A percentile compares a stretch with the other conserved stretches of the same genome.
phyloP scores from a whole-genome alignment of 1,284 basidiomycete genomes.

The Ganoderma leucocontextum region DNA sequence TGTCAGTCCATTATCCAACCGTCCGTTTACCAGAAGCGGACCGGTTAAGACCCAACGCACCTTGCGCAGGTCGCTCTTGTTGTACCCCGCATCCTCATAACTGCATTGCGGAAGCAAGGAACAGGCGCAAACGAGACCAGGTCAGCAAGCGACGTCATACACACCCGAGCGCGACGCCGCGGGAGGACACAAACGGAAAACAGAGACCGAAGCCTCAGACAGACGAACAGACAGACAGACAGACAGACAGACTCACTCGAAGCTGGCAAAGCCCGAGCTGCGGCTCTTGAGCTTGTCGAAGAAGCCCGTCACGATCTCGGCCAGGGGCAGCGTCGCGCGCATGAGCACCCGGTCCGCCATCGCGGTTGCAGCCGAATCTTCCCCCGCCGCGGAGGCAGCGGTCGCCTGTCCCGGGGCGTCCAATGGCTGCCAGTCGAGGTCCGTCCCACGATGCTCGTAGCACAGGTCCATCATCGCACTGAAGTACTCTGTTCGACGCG shows the following conservation, averaged over 20 bases:
- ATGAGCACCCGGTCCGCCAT: constrained; percentile 68
- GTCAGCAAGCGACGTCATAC: constrained; percentile 19
- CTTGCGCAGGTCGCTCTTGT: constrained; percentile 82
- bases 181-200: background rate
- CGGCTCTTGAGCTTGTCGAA: constrained; percentile 92
- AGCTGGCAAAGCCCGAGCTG: constrained; percentile 92
- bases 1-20: background rate
- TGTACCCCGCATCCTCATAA: constrained; percentile 93
- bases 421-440: constrained; percentile 81
- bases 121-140: background rate
- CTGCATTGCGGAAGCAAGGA: constrained; percentile 45
- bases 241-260: constrained; percentile 68
- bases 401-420: constrained; percentile 59
- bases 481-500: constrained; percentile 67
- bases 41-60: constrained; percentile 47
- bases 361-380: background rate
- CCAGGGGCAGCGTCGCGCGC: constrained; percentile 84
- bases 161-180: background rate
- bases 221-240: background rate
- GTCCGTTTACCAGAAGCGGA: background rate
- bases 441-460: constrained; percentile 79
- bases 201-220: background rate
- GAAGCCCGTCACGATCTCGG: constrained; percentile 93
- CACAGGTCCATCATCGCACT: constrained; percentile 95
- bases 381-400: constrained; percentile 9